Evolutionary conservation across 2,329 filamentous ascomycete genomes (phyloP), one percentile per base, ranked within the genome.

Genomic region (Hymenoscyphus repandus): DNA sequence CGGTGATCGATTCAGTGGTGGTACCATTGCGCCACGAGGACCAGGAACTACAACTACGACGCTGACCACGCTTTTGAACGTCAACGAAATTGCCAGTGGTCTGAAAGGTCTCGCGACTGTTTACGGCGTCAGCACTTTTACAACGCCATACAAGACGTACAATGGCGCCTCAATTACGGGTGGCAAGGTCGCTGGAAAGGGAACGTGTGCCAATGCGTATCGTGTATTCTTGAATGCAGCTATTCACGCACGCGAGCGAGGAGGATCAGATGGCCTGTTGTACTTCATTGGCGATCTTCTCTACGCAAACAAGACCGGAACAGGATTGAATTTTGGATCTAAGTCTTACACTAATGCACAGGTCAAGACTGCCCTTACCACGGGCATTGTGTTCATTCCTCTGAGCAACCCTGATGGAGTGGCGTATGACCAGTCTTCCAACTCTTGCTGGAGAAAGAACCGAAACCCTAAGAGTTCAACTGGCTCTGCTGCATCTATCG

Each of bases 281-380:
- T 80, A 80, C 69, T 81, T 79, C 66, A 68, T 81, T 30, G 68
- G 76, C 0, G 79, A 83, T 59, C 69, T 83, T 3, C 70, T 83
- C 3, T 71, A 72, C 42, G 79, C 79, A 15, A 70, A 75, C 56
- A 71, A 74, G 58, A 66, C 71, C 32, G 69, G 71, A 18, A 70
- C 67, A 3, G 78, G 78, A 6, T 61, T 83, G 9, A 69, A 65
- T 2, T 83, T 79, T 57, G 79, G 77, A 41, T 68, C 66, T 48
- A 72, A 75, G 55, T 69, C 67, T 0, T 83, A 79, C 65, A 75
- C 75, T 37, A 69, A 72, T 47, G 69, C 68, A 3, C 69, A 83
- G 42, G 78, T 83, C 45, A 69, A 70, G 60, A 72, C 66, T 30
- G 76, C 75, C 9, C 68, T 82, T 30, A 68, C 70, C 10, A 71